These are phyloP conservation scores for Forsythia viridissima DNA, from an alignment of 257 asterid species.

Conservation along the genomic window DNA sequence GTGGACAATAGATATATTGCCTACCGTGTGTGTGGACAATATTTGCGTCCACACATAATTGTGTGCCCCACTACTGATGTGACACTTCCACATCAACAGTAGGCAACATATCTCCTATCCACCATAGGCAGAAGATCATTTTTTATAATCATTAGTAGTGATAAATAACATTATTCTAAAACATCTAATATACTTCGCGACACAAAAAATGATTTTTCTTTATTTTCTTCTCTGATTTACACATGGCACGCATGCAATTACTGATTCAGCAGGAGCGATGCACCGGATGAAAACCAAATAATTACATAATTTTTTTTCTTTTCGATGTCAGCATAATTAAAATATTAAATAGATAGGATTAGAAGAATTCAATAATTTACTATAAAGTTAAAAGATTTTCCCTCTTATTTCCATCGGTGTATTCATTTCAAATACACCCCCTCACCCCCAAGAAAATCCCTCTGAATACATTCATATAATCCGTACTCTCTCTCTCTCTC, in stretches of 20 bases:
- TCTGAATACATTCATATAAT: neutral
- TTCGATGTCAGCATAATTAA: conserved; percentile 12
- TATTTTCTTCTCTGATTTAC: neutral
- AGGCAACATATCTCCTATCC: no score
- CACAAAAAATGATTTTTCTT: neutral
- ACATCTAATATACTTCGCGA: no score
- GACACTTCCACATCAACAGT: no score
- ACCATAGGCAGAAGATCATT: no score
- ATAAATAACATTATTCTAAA: no score
- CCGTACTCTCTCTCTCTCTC: conserved; percentile 19
- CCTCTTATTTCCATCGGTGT: conserved; percentile 42
- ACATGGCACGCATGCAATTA: neutral
- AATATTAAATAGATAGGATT: neutral
- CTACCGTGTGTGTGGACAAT: no score
- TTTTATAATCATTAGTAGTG: no score
- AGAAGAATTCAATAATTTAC: conserved; percentile 24
- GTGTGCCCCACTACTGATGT: no score
- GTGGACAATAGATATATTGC: no score
- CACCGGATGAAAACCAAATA: neutral
- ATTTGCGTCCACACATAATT: no score
- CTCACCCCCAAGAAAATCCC: conserved; percentile 23
- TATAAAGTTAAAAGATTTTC: conserved; percentile 25
- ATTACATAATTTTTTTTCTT: neutral
- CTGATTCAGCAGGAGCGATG: neutral
- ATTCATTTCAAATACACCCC: conserved; percentile 36